phyloP scores from a whole-genome alignment of 768 basidiomycete species.

The Hygrophoropsis aurantiaca region DNA sequence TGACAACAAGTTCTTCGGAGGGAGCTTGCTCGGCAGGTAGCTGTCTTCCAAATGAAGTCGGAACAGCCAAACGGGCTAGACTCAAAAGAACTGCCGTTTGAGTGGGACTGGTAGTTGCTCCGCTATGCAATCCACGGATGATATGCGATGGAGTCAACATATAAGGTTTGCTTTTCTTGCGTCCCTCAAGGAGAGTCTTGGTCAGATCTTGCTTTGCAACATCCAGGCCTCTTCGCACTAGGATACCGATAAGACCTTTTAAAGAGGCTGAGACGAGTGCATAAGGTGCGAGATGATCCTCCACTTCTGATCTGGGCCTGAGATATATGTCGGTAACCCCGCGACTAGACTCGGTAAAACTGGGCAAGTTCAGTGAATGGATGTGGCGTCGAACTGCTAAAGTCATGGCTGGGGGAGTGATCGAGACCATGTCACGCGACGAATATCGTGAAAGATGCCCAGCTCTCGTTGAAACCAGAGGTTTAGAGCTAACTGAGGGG shows the following conservation, averaged over 20 bases:
- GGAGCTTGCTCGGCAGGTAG: not conserved
- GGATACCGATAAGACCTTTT: constrained; percentile 30
- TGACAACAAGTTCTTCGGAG: not conserved
- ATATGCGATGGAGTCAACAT: constrained; percentile 41
- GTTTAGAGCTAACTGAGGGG: no score
- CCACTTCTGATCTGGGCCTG: constrained; percentile 9
- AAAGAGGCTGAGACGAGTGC: constrained; percentile 36
- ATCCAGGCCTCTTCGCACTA: constrained; percentile 34
- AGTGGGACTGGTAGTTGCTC: constrained; percentile 3
- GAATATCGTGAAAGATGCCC: constrained; percentile 12
- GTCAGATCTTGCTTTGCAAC: constrained; percentile 31
- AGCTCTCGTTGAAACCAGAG: no score
- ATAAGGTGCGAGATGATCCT: constrained; percentile 31
- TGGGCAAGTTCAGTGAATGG: constrained; percentile 16
- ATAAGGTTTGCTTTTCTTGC: constrained; percentile 22
- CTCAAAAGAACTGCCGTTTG: constrained; percentile 24
- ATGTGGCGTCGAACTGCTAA: constrained; percentile 24
- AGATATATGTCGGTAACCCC: not conserved
- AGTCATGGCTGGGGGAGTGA: constrained; percentile 25
- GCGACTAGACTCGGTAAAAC: constrained; percentile 12
- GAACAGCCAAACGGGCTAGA: constrained; percentile 31
- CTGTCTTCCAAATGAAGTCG: constrained; percentile 17
- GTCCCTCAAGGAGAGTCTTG: constrained; percentile 16
- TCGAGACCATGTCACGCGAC: constrained; percentile 20
- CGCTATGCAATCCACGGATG: constrained; percentile 32